Base-by-base conservation (phyloP, 139 green algal species). In the Monoraphidium neglectum region DNA sequence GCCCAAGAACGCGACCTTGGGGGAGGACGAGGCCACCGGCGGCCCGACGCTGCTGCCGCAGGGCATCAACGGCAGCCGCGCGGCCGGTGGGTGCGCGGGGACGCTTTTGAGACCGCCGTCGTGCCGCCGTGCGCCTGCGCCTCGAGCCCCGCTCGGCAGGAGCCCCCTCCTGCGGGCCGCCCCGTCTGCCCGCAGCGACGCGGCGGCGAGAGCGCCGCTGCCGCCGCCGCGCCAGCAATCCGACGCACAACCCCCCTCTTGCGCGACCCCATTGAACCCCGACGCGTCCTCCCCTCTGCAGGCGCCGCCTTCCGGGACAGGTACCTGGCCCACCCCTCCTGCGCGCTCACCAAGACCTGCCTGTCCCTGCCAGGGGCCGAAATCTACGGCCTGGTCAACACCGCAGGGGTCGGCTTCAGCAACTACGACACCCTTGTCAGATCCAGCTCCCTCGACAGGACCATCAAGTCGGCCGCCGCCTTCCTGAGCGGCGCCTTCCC, bases 341-440 rank as follows among this genome's bases (percentile, higher is more conserved):
- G 83, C 77, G 51, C 2, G 2, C 40, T 36, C 40, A 70, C 33
- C 53, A 2, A 13, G 33, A 83, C 70, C 6, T 87, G 83, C 62
- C 76, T 87, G 24, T 1, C 63, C 15, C 26, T 60, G n/a, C 15
- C 21, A 18, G 28, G 4, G 1, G 6, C 30, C 4, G 65, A 8
- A 37, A 21, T 38, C 28, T 88, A 88, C 62, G 84, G 84, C 16
- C 77, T 87, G 4, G 5, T 74, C 6, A 47, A 49, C 32, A 65
- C 53, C 23, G 35, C 69, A 2, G 74, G 51, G 32, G 81, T 81
- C 18, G 62, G 46, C 0, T 89, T 79, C 37, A 81, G 76, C 72
- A 90, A 90, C 80, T 90, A 73, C 60, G 82, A 90, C 78, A 80
- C 72, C 0, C 56, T 71, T 13, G 51, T 84, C 1, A 69, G 68